A percentile compares a stretch with the other conserved stretches of the same genome.
Evolutionary conservation across 2,329 filamentous ascomycete species (phyloP).

Genomic region (Lasiodiplodia theobromae): DNA sequence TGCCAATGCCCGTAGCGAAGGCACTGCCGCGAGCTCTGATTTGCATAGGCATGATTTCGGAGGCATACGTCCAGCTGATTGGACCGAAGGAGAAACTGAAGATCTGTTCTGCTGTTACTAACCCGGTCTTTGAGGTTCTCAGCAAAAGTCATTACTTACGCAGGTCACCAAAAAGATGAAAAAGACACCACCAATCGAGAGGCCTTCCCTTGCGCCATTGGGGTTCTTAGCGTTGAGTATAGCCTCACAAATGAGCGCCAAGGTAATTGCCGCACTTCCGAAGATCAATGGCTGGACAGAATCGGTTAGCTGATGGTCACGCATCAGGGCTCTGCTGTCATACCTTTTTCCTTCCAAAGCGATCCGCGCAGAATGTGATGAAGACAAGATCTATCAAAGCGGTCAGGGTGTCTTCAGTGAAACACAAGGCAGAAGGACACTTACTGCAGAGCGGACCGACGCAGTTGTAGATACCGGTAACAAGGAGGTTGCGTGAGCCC

Average conservation of each 20-base stretch:
- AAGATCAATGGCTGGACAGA: constrained; percentile 59
- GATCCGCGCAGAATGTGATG: constrained; percentile 64
- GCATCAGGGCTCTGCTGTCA: not conserved
- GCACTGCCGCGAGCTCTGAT: constrained; percentile 67
- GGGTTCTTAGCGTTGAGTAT: constrained; percentile 56
- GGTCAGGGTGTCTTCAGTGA: not conserved
- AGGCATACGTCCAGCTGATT: constrained; percentile 69
- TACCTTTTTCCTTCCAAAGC: constrained; percentile 46
- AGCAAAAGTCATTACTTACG: constrained; percentile 44
- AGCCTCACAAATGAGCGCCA: constrained; percentile 67
- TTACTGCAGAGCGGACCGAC: constrained; percentile 60
- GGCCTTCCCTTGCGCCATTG: constrained; percentile 44
- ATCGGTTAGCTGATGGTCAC: constrained; percentile 37
- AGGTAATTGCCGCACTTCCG: constrained; percentile 61
- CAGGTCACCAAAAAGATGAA: constrained; percentile 65
- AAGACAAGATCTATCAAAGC: constrained; percentile 60
- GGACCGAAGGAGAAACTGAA: constrained; percentile 68
- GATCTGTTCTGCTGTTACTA: constrained; percentile 43
- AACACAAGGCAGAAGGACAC: constrained; percentile 9
- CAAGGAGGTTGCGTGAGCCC: constrained; percentile 60
- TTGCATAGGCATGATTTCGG: constrained; percentile 71
- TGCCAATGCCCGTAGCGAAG: constrained; percentile 65
- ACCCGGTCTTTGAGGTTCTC: constrained; percentile 33
- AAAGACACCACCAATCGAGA: constrained; percentile 68
- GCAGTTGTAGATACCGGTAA: constrained; percentile 68